Evolutionary conservation across 2,329 filamentous ascomycete genomes (phyloP).

Genomic region (Rasamsonia emersonii): DNA sequence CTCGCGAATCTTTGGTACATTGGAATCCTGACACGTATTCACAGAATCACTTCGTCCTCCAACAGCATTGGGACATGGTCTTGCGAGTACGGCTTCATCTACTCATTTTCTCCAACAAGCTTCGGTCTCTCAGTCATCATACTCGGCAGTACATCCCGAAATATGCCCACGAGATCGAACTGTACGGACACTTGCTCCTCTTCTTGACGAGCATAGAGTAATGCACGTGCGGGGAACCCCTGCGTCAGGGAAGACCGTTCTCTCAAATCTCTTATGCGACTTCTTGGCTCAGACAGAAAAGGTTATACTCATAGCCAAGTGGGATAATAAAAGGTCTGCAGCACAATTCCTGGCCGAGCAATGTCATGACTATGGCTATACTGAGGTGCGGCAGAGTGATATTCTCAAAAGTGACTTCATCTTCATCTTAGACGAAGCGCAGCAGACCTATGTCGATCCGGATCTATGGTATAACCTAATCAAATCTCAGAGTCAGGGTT

Average conservation of each 20-base stretch:
- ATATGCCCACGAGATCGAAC: neutral
- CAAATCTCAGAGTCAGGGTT: neutral
- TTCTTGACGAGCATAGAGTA: slow-evolving; percentile 1
- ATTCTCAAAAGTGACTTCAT: neutral
- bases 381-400: neutral
- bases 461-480: neutral
- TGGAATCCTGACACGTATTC: too few species aligned
- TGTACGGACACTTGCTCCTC: neutral
- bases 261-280: neutral
- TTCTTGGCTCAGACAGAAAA: neutral
- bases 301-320: neutral
- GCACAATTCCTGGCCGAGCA: neutral
- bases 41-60: too few species aligned
- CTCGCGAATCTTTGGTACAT: too few species aligned
- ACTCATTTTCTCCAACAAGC: too few species aligned
- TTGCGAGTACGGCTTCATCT: too few species aligned
- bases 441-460: slow-evolving; percentile 1
- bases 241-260: neutral
- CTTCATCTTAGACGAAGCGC: slow-evolving; percentile 3
- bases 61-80: too few species aligned
- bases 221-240: neutral
- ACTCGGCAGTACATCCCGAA: too few species aligned
- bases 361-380: neutral
- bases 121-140: too few species aligned
- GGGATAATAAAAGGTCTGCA: neutral